A percentile compares a stretch with the other conserved stretches of the same genome.
Conservation (phyloP, 1,284 basidiomycete species). For the Ceratobasidium sp. region DNA sequence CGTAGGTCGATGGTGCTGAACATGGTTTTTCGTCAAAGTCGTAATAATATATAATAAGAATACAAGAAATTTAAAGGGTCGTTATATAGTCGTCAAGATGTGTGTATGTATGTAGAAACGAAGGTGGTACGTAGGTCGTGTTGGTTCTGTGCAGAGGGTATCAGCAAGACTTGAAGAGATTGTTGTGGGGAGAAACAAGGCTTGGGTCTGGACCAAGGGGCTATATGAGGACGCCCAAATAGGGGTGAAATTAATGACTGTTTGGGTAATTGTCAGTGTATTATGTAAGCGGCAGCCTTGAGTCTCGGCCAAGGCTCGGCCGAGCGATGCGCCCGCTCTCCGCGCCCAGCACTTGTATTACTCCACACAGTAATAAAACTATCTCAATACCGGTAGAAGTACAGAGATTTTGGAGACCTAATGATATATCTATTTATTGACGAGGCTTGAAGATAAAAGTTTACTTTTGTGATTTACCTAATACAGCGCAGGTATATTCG, state of each 20-base stretch:
- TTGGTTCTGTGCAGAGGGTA: slow-evolving; percentile 13
- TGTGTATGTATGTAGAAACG: slow-evolving; percentile 23
- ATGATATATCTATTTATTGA: too few species aligned
- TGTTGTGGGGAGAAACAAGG: background rate
- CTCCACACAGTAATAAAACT: too few species aligned
- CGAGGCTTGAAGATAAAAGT: too few species aligned
- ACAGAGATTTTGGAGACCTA: too few species aligned
- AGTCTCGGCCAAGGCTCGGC: too few species aligned
- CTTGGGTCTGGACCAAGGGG: slow-evolving; percentile 4
- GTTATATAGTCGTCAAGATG: slow-evolving; percentile 1
- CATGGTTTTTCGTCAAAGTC: slow-evolving; percentile 3
- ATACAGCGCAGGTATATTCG: too few species aligned
- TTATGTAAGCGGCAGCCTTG: too few species aligned
- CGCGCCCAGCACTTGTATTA: too few species aligned
- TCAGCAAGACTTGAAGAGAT: background rate
- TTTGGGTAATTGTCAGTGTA: background rate
- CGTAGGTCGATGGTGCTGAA: background rate
- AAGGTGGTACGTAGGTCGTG: background rate
- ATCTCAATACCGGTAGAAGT: too few species aligned
- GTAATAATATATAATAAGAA: too few species aligned
- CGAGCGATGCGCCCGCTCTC: too few species aligned
- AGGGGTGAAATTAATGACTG: background rate
- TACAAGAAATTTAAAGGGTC: background rate
- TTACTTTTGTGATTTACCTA: too few species aligned
- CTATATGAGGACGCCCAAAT: slow-evolving; percentile 6